Percentiles rank a stretch among this genome's conserved stretches.
Evolutionary conservation across 2,329 filamentous ascomycete species (phyloP).

Genomic region (Colletotrichum camelliae): DNA sequence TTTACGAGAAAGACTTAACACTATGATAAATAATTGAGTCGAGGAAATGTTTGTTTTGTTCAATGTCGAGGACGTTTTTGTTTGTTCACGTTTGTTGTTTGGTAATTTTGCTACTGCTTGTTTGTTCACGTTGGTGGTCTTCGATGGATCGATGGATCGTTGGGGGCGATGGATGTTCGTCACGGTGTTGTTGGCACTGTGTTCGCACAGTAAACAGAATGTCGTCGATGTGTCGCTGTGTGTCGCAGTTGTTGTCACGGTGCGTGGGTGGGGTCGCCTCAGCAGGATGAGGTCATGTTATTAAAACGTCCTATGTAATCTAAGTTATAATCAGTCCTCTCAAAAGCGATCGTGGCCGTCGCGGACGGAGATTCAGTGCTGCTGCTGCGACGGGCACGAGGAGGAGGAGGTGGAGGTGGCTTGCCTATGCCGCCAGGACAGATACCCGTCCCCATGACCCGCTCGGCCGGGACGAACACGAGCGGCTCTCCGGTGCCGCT

Average conservation of each 20-base stretch:
- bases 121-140: not conserved
- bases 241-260: not conserved
- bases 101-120: not conserved
- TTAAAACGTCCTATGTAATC: conserved; percentile 14
- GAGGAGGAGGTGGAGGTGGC: conserved; percentile 9
- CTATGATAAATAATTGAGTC: not conserved
- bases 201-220: not conserved
- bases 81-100: not conserved
- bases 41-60: not conserved
- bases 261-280: not conserved
- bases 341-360: conserved; percentile 8
- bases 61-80: not conserved
- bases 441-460: conserved; percentile 16
- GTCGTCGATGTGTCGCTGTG: not conserved
- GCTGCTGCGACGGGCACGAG: not conserved
- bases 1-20: not conserved
- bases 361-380: not conserved
- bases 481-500: conserved; percentile 15
- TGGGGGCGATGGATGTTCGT: not conserved
- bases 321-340: conserved; percentile 19
- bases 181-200: not conserved
- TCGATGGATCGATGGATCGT: not conserved
- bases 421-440: conserved; percentile 19
- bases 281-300: conserved; percentile 21
- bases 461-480: conserved; percentile 18